A percentile compares a stretch with the other conserved stretches of the same genome.
Conservation (phyloP, 192 early-diverging fungal genomes). For the Podila clonocystis region DNA sequence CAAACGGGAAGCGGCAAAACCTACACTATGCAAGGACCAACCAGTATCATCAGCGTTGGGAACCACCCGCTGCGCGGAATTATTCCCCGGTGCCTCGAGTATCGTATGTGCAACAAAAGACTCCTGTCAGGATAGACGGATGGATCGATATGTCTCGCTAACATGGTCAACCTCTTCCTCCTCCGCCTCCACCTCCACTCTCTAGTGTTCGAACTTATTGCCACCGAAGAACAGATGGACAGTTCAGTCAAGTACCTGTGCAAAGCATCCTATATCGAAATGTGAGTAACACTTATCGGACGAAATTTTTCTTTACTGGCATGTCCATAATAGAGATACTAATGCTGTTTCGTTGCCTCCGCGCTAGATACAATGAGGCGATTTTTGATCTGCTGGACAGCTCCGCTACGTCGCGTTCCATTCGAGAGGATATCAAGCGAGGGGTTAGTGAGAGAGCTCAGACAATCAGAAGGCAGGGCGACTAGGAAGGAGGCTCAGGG, state of each 20-base stretch:
- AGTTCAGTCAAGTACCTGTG: constrained; percentile 76
- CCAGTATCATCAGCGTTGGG: constrained; percentile 75
- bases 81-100: constrained; percentile 71
- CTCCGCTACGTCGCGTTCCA: constrained; percentile 59
- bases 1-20: constrained; percentile 83
- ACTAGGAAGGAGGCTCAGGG: no score
- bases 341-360: neutral
- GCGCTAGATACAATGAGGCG: constrained; percentile 83
- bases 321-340: neutral
- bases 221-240: constrained; percentile 57
- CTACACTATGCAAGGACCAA: constrained; percentile 83
- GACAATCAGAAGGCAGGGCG: no score
- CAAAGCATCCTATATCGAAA: constrained; percentile 91
- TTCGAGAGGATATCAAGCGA: constrained; percentile 74
- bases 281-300: constrained; percentile 40
- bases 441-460: constrained; percentile 49
- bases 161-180: neutral
- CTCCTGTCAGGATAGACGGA: neutral
- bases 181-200: neutral
- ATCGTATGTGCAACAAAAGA: constrained; percentile 36
- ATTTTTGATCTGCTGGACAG: constrained; percentile 88
- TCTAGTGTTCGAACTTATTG: constrained; percentile 65
- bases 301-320: neutral
- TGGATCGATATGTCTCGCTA: neutral
- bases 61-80: constrained; percentile 74